Evolutionary conservation across 257 asterid species (phyloP).

Genomic region (Petunia secreta): DNA sequence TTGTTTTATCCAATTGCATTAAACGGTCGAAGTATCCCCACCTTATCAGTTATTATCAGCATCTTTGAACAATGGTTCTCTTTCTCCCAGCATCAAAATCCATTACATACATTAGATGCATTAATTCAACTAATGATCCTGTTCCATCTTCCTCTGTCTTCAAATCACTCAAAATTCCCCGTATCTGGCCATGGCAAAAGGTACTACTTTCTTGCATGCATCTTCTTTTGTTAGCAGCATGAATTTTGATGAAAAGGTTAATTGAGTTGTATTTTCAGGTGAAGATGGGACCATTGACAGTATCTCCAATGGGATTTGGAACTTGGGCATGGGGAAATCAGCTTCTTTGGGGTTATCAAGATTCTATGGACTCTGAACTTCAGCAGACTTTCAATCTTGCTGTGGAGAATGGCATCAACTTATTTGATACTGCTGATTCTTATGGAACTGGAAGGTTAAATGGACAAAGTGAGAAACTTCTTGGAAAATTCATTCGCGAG

Average conservation of each 20-base stretch:
- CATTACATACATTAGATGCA: constrained; percentile 44
- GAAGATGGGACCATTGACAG: constrained; percentile 73
- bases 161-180: constrained; percentile 65
- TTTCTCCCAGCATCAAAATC: constrained; percentile 41
- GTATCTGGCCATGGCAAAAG: constrained; percentile 97
- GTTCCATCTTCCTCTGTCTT: constrained; percentile 47
- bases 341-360: constrained; percentile 90
- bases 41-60: neutral
- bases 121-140: constrained; percentile 44
- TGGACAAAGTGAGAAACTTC: constrained; percentile 95
- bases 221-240: neutral
- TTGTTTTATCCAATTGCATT: neutral
- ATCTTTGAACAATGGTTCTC: constrained; percentile 46
- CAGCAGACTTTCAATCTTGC: constrained; percentile 85
- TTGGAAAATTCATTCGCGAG: constrained; percentile 78
- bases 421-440: constrained; percentile 97
- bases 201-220: constrained; percentile 35
- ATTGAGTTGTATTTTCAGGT: constrained; percentile 49
- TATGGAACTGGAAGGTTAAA: constrained; percentile 88
- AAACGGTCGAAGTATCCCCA: neutral
- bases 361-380: constrained; percentile 89
- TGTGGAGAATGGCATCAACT: constrained; percentile 73
- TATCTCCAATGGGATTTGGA: constrained; percentile 98
- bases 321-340: constrained; percentile 99
- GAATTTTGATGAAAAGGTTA: neutral